A percentile compares a stretch with the other conserved stretches of the same genome.
Evolutionary conservation across 345 rosid species (phyloP).

Genomic region (Boechera divaricarpa): DNA sequence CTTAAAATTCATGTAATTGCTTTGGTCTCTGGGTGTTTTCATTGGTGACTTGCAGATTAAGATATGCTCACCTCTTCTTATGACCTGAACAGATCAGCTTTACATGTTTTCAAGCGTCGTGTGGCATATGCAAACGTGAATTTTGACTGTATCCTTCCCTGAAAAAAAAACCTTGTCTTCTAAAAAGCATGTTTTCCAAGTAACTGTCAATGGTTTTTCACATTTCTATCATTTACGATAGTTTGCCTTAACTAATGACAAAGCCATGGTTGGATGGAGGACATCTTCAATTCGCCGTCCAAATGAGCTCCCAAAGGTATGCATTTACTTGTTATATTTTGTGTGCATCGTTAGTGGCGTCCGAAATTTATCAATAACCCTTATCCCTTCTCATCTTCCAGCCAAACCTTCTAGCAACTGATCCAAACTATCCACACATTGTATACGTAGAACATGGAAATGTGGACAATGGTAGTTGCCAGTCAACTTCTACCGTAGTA

Average conservation of each 20-base stretch:
- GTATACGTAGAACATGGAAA: constrained; percentile 58
- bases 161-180: background rate
- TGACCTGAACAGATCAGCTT: constrained; percentile 71
- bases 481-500: constrained; percentile 44
- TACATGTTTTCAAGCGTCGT: constrained; percentile 81
- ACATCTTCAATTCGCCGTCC: constrained; percentile 91
- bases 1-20: constrained; percentile 71
- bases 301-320: constrained; percentile 84
- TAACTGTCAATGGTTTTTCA: constrained; percentile 11
- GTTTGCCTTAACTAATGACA: constrained; percentile 53
- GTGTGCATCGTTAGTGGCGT: background rate
- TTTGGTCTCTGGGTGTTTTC: constrained; percentile 34
- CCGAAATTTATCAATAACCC: constrained; percentile 26
- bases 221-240: background rate
- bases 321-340: constrained; percentile 3
- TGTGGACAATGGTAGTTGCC: constrained; percentile 27
- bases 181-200: background rate
- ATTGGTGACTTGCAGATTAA: constrained; percentile 24
- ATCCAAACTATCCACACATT: constrained; percentile 84
- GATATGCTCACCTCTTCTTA: constrained; percentile 34
- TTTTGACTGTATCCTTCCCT: constrained; percentile 79
- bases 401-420: constrained; percentile 67
- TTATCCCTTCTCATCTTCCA: constrained; percentile 47
- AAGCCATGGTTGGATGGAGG: constrained; percentile 95
- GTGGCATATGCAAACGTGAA: constrained; percentile 93